These are phyloP conservation scores for Laburnicola sp. DNA, from an alignment of 2,329 filamentous ascomycete species.

Conservation along the genomic window DNA sequence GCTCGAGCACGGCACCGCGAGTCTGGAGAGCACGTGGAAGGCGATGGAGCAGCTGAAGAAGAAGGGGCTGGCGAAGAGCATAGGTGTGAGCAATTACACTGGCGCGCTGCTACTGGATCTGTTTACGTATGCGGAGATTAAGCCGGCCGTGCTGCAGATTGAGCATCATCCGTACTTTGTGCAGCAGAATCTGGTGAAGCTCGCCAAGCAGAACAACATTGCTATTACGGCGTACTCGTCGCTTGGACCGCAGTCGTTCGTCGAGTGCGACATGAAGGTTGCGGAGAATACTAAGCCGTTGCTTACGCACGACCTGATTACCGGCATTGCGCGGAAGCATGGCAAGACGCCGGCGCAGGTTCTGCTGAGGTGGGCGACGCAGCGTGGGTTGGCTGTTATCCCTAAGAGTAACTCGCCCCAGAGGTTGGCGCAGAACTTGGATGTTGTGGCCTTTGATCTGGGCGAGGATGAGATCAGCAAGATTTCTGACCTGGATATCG, in stretches of 20 bases:
- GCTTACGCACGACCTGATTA: constrained; percentile 60
- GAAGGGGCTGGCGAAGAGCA: constrained; percentile 59
- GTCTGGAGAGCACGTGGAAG: too few species aligned
- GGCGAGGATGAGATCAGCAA: constrained; percentile 26
- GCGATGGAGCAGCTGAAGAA: constrained; percentile 37
- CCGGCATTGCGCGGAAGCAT: constrained; percentile 68
- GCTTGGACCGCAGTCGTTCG: constrained; percentile 62
- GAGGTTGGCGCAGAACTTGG: constrained; percentile 30
- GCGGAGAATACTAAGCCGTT: constrained; percentile 62
- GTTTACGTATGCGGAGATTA: constrained; percentile 49
- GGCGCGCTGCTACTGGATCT: constrained; percentile 52
- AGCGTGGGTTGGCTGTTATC: constrained; percentile 50
- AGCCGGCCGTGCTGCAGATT: constrained; percentile 22
- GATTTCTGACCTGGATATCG: constrained; percentile 40
- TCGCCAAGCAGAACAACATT: constrained; percentile 24
- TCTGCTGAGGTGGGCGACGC: constrained; percentile 81
- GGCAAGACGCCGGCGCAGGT: constrained; percentile 76
- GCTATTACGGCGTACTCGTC: constrained; percentile 25
- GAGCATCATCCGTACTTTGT: constrained; percentile 26
- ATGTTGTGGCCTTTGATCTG: constrained; percentile 37
- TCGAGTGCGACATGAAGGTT: constrained; percentile 73
- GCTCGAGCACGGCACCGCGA: too few species aligned
- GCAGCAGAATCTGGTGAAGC: constrained; percentile 18
- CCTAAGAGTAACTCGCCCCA: constrained; percentile 28
- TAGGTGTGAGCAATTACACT: constrained; percentile 27